A percentile compares a stretch with the other conserved stretches of the same genome.
These are phyloP conservation scores for Coemansia sp. DNA, from an alignment of 192 early-diverging fungal genomes.

Conservation along the genomic window DNA sequence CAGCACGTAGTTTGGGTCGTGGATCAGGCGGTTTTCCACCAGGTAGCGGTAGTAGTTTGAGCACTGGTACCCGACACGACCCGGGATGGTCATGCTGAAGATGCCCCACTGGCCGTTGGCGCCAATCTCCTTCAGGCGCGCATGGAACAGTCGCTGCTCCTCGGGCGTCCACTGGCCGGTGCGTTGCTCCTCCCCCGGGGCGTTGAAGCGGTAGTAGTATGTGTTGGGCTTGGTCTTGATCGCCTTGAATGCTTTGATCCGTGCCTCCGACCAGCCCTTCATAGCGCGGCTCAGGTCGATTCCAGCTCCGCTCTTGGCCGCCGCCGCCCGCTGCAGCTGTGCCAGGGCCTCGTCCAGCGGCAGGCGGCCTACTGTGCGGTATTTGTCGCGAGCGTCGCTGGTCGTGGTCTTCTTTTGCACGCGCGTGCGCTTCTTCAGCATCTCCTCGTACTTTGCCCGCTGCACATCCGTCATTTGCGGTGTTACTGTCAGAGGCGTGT, in stretches of 20 bases:
- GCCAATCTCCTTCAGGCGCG: conserved; percentile 80
- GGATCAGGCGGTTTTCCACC: conserved; percentile 81
- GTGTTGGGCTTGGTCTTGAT: conserved; percentile 95
- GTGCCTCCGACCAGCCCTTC: conserved; percentile 94
- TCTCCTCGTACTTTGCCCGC: conserved; percentile 80
- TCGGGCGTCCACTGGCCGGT: conserved; percentile 88
- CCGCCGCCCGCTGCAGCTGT: conserved; percentile 65
- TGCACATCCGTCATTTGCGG: conserved; percentile 78
- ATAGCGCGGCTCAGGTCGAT: conserved; percentile 81
- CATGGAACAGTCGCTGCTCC: conserved; percentile 83
- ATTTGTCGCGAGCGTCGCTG: conserved; percentile 66
- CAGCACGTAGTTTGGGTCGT: conserved; percentile 89
- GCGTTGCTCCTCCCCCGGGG: conserved; percentile 90
- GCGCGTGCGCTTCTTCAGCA: conserved; percentile 77
- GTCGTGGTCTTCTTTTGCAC: conserved; percentile 79
- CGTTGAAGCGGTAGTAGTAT: conserved; percentile 98
- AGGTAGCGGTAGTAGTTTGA: conserved; percentile 94
- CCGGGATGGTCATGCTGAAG: conserved; percentile 93
- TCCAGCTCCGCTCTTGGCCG: conserved; percentile 59
- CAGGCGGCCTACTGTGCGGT: conserved; percentile 73
- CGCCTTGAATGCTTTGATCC: conserved; percentile 87
- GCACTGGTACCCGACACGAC: conserved; percentile 97
- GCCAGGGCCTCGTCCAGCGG: conserved; percentile 86
- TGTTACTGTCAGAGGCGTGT: conserved; percentile 53
- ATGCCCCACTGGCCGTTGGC: conserved; percentile 97